Base-by-base conservation (phyloP, 2,329 filamentous ascomycete genomes). In the Sclerotinia borealis region DNA sequence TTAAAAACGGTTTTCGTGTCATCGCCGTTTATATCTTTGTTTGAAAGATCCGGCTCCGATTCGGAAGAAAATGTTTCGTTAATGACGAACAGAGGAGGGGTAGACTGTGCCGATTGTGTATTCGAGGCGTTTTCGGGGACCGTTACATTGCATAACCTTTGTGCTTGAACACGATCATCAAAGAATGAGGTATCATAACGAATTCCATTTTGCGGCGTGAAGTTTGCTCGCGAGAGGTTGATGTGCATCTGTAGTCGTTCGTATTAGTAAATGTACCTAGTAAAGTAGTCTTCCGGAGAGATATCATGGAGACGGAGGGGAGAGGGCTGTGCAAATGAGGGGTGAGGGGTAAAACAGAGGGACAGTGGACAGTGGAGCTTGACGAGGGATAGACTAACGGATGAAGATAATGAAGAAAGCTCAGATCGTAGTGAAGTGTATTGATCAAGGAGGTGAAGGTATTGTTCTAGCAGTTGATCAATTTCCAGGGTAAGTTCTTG, bases 171-270 rank as follows among this genome's bases (percentile, higher is more conserved):
- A 52, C 90, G 82, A 67, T 85, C 83, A 74, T 93, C 89, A 72
- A 90, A 93, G 71, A 84, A 83, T 69, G 91, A 87, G 67, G 79
- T 81, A 3, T 89, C 89, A 72, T 89, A 92, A 48, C 85, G 80
- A 66, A 85, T 74, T 37, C 86, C 83, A 15, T 83, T 79, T 72
- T 85, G 80, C n/a, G 84, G 85, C 34, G 83, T 79, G 75, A 91
- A 92, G 76, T 92, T 92, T 66, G 90, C 90, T 63, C 89, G 83
- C n/a, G 90, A 87, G 47, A 93, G 66, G 54, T 70, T 59, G 36
- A 70, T 68, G 47, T 68, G 64, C 50, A 71, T 64, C 72, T 74
- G 45, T 19, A 31, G 22, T 43, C 47, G 10, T 27, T 19, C 51
- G 22, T 22, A 29, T 58, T 48, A 61, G 29, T 22, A 41, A 13